Evolutionary conservation across 352 stramenopile genomes (phyloP).

Genomic region (Pythium dissimile): DNA sequence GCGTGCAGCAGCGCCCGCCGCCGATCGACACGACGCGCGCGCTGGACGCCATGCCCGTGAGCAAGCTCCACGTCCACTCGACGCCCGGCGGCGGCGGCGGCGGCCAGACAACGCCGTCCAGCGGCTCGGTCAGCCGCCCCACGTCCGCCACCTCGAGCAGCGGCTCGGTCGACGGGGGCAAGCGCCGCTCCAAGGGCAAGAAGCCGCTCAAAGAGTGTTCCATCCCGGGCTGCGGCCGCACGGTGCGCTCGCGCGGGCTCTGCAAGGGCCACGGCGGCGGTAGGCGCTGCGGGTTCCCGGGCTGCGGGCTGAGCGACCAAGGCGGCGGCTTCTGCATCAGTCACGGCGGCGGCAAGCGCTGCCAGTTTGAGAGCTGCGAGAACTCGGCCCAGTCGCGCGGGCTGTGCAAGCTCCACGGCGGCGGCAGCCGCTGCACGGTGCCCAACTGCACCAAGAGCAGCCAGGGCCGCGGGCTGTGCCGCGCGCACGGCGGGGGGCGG

Average conservation of each 20-base stretch:
- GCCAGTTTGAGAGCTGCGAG: constrained; percentile 64
- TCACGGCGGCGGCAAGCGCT: constrained; percentile 81
- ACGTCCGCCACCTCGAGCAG: constrained; percentile 21
- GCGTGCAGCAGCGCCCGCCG: constrained; percentile 17
- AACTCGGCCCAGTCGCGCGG: constrained; percentile 84
- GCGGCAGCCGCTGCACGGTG: constrained; percentile 73
- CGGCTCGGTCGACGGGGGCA: constrained; percentile 11
- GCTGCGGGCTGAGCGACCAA: constrained; percentile 74
- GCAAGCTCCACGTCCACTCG: constrained; percentile 11
- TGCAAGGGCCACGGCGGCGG: constrained; percentile 81
- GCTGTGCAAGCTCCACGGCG: constrained; percentile 78
- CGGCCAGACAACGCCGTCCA: constrained; percentile 14
- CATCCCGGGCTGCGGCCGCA: constrained; percentile 66
- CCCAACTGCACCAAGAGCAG: constrained; percentile 85
- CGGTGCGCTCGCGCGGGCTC: constrained; percentile 69
- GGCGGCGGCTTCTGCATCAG: constrained; percentile 80
- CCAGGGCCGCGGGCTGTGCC: constrained; percentile 78
- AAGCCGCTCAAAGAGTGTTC: constrained; percentile 81
- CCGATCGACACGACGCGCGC: constrained; percentile 25
- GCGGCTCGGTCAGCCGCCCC: constrained; percentile 13
- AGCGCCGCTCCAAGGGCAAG: constrained; percentile 51
- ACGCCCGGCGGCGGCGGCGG: background rate
- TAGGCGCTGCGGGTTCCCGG: constrained; percentile 59
- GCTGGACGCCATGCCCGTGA: constrained; percentile 11
- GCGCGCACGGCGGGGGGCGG: constrained; percentile 75